Conservation (phyloP, 1,284 basidiomycete genomes). For the Cutaneotrichosporon spelunceum region DNA sequence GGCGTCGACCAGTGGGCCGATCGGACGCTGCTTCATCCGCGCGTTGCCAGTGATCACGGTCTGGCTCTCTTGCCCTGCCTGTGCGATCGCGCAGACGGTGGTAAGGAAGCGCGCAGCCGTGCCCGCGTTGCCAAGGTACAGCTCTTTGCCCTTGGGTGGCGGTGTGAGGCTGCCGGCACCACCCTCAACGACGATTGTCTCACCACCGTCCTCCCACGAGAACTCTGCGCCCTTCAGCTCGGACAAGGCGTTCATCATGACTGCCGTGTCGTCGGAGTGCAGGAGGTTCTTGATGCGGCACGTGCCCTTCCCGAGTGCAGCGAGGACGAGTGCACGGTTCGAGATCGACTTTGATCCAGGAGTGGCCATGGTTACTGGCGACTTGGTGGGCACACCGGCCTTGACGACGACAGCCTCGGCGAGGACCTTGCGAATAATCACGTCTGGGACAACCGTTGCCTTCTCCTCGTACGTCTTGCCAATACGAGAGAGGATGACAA, state of each 20-base stretch:
- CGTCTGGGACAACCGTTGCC: constrained; percentile 79
- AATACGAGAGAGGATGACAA: constrained; percentile 85
- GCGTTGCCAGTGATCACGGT: constrained; percentile 95
- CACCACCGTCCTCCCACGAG: constrained; percentile 87
- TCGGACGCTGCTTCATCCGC: constrained; percentile 94
- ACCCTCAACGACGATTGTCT: constrained; percentile 88
- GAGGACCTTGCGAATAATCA: constrained; percentile 73
- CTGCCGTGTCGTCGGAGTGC: constrained; percentile 96
- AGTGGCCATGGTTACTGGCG: constrained; percentile 79
- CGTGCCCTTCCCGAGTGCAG: constrained; percentile 83
- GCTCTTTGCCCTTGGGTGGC: constrained; percentile 73
- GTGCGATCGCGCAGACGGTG: constrained; percentile 84
- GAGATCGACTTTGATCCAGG: constrained; percentile 97
- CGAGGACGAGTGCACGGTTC: constrained; percentile 89
- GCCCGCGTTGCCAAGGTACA: constrained; percentile 96
- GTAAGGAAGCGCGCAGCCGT: constrained; percentile 98
- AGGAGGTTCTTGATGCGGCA: constrained; percentile 86
- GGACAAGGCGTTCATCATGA: constrained; percentile 93
- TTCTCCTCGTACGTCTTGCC: constrained; percentile 89
- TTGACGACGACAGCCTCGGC: constrained; percentile 72
- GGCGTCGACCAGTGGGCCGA: constrained; percentile 93
- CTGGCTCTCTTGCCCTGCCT: constrained; percentile 48
- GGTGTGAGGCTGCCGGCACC: constrained; percentile 76
- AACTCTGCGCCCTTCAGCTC: constrained; percentile 88
- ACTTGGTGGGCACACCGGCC: constrained; percentile 63